A percentile compares a stretch with the other conserved stretches of the same genome.
Evolutionary conservation across 164 flowering plant genomes (phyloP).

Genomic region (Berberis thunbergii): DNA sequence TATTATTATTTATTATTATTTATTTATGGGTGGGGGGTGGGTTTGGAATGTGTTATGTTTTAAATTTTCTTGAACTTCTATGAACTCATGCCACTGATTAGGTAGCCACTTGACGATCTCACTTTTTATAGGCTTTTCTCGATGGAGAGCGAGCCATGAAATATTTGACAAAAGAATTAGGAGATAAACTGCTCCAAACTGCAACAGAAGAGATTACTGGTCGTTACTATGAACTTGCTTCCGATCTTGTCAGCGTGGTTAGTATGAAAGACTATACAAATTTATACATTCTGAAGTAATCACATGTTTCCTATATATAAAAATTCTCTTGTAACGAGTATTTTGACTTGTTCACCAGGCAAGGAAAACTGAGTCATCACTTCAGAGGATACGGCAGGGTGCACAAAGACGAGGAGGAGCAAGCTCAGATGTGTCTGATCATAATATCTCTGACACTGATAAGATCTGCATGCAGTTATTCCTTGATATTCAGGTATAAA

Average conservation of each 20-base stretch:
- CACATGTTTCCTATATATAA: neutral
- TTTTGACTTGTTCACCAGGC: slow-evolving; percentile 35
- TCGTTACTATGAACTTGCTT: slow-evolving; percentile 61
- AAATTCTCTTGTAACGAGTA: neutral
- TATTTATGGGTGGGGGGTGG: too few species aligned
- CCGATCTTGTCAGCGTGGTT: slow-evolving; percentile 78
- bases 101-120: too few species aligned
- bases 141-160: slow-evolving; percentile 63
- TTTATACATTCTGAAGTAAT: neutral
- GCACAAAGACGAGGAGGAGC: slow-evolving; percentile 85
- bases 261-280: slow-evolving; percentile 18
- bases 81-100: too few species aligned
- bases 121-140: slow-evolving; percentile 43
- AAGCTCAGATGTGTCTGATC: slow-evolving; percentile 61
- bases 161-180: slow-evolving; percentile 46
- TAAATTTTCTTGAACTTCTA: too few species aligned
- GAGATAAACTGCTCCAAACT: slow-evolving; percentile 42
- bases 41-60: too few species aligned
- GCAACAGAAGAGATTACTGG: slow-evolving; percentile 65
- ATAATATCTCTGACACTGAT: slow-evolving; percentile 75
- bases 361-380: slow-evolving; percentile 76
- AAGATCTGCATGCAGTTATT: slow-evolving; percentile 89
- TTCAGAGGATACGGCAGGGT: slow-evolving; percentile 65
- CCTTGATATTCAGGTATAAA: slow-evolving; percentile 83
- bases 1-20: too few species aligned